Conservation (phyloP, 2,329 filamentous ascomycete genomes). For the Alternaria incomplexa region DNA sequence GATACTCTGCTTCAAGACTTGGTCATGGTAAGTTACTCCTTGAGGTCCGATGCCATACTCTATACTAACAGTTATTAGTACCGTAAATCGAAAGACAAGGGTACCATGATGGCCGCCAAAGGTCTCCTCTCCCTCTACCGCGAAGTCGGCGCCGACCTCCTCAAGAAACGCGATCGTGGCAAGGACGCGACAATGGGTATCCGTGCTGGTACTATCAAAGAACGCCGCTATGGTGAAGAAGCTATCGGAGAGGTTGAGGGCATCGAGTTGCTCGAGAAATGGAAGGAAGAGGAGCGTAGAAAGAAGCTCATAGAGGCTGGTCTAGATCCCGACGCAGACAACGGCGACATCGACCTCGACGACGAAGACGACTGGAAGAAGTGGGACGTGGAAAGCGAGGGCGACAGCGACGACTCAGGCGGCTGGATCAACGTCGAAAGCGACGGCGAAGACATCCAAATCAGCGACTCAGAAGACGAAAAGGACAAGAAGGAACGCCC, state of each 20-base stretch:
- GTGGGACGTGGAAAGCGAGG: conserved; percentile 67
- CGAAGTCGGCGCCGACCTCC: conserved; percentile 86
- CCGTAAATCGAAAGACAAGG: conserved; percentile 96
- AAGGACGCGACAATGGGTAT: conserved; percentile 88
- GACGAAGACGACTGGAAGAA: conserved; percentile 62
- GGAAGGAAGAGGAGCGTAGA: conserved; percentile 88
- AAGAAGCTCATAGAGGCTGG: conserved; percentile 74
- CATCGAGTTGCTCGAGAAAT: conserved; percentile 86
- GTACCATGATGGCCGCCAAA: conserved; percentile 98
- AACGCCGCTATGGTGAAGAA: conserved; percentile 83
- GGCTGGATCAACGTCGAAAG: conserved; percentile 93
- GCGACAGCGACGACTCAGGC: conserved; percentile 72
- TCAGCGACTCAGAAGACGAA: conserved; percentile 76
- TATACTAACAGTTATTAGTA: conserved; percentile 57
- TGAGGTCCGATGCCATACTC: too few relatives aligned
- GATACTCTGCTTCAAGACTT: conserved; percentile 95
- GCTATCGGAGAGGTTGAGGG: conserved; percentile 87
- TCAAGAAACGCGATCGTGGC: conserved; percentile 88
- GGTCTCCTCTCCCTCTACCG: conserved; percentile 89
- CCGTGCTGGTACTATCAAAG: conserved; percentile 74
- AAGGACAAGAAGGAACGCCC: conserved; percentile 60
- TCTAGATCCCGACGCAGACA: conserved; percentile 65
- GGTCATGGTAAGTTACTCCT: conserved; percentile 63
- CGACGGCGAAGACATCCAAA: conserved; percentile 76
- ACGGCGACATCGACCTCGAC: conserved; percentile 66